A percentile compares a stretch with the other conserved stretches of the same genome.
Conservation (phyloP, 441 rosid genomes). For the Populus trichocarpa region DNA sequence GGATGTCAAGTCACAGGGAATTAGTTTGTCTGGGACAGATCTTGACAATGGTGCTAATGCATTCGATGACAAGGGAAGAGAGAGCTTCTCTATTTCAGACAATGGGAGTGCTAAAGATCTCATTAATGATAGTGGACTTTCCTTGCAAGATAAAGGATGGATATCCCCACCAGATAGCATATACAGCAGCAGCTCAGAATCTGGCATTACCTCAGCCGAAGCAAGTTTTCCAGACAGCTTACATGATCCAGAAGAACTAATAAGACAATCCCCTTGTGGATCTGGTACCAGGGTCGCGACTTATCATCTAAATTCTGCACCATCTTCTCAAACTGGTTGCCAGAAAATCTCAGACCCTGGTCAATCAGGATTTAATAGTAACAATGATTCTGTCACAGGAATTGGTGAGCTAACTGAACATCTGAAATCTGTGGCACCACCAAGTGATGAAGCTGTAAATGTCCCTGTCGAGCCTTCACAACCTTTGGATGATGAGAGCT, state of each 20-base stretch:
- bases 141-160: slow-evolving; percentile 68
- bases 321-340: slow-evolving; percentile 41
- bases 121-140: slow-evolving; percentile 32
- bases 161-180: slow-evolving; percentile 83
- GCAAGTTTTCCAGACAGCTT: slow-evolving; percentile 40
- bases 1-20: slow-evolving; percentile 58
- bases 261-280: slow-evolving; percentile 28
- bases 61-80: slow-evolving; percentile 42
- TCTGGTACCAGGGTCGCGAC: slow-evolving; percentile 24
- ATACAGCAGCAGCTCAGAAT: slow-evolving; percentile 54
- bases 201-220: slow-evolving; percentile 41
- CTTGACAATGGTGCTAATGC: slow-evolving; percentile 40
- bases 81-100: slow-evolving; percentile 42
- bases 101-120: slow-evolving; percentile 41
- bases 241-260: slow-evolving; percentile 34
- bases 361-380: slow-evolving; percentile 24
- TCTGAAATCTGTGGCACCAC: slow-evolving; percentile 24
- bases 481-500: slow-evolving; percentile 29
- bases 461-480: slow-evolving; percentile 32
- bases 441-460: slow-evolving; percentile 30
- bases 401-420: slow-evolving; percentile 32
- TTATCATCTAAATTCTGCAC: slow-evolving; percentile 21
- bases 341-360: slow-evolving; percentile 26
- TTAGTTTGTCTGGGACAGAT: slow-evolving; percentile 49
- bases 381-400: slow-evolving; percentile 21